phyloP scores from a whole-genome alignment of 1,139 yeast species.

The Taphrina communis region DNA sequence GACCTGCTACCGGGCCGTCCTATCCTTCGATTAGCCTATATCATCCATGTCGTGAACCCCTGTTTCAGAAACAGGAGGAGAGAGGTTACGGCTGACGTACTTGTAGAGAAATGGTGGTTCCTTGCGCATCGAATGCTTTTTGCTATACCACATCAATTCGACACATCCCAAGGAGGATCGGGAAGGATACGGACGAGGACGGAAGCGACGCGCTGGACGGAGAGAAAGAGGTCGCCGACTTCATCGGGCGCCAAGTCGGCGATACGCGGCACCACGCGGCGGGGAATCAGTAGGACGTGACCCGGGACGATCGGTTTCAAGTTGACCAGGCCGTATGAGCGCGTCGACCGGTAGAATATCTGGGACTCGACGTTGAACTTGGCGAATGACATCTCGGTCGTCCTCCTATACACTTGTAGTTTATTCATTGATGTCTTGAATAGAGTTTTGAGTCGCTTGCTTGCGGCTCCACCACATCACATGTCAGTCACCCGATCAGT shows the following conservation, averaged over 20 bases:
- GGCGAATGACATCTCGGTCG: conserved; percentile 10
- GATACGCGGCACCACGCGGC: conserved; percentile 66
- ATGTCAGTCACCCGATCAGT: too few species aligned
- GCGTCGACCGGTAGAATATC: conserved; percentile 23
- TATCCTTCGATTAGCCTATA: conserved; percentile 48
- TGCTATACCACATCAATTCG: not conserved
- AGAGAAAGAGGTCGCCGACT: conserved; percentile 50
- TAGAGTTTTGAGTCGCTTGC: not conserved
- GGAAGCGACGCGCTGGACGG: conserved; percentile 25
- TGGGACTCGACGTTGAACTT: conserved; percentile 38
- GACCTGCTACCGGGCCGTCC: conserved; percentile 95
- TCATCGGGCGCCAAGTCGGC: conserved; percentile 73
- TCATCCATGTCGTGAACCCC: not conserved
- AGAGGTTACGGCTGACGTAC: not conserved
- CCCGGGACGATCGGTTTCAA: conserved; percentile 88
- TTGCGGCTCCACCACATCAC: too few species aligned
- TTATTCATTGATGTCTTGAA: not conserved
- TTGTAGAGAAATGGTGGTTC: conserved; percentile 32
- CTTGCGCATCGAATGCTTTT: conserved; percentile 15
- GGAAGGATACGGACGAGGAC: conserved; percentile 13
- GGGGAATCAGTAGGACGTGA: conserved; percentile 83
- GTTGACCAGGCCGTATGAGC: conserved; percentile 82
- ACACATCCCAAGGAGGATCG: not conserved
- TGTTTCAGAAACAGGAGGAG: not conserved
- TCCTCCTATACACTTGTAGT: not conserved